phyloP scores from a whole-genome alignment of 495 filamentous ascomycete genomes.

The Penicillium odoratum region DNA sequence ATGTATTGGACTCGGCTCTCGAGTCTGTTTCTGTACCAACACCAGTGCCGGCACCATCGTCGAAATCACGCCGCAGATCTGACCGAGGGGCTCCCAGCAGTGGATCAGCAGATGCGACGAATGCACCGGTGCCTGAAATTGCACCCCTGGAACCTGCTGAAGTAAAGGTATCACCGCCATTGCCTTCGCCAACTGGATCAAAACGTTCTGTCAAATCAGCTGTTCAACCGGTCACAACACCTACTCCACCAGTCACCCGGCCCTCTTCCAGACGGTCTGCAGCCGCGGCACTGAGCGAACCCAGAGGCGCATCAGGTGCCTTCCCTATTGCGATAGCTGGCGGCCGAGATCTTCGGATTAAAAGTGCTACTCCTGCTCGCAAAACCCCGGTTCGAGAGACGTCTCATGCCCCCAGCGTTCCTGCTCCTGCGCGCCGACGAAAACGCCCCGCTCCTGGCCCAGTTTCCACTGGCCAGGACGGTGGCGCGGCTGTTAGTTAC shows the following conservation, averaged over 20 bases:
- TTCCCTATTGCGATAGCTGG: conserved; percentile 14
- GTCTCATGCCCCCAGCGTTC: conserved; percentile 47
- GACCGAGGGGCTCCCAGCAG: conserved; percentile 45
- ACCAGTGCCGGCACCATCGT: conserved; percentile 3
- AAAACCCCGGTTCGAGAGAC: conserved; percentile 55
- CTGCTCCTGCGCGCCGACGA: conserved; percentile 49
- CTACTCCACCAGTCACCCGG: conserved; percentile 39
- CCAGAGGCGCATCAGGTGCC: conserved; percentile 13
- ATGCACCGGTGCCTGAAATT: conserved; percentile 15
- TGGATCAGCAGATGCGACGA: conserved; percentile 27
- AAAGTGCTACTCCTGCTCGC: conserved; percentile 47
- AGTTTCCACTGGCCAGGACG: conserved; percentile 66
- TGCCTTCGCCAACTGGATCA: conserved; percentile 31
- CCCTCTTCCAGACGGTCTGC: conserved; percentile 49
- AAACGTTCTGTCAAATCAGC: conserved; percentile 26
- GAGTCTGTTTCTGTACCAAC: not conserved
- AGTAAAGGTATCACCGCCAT: conserved; percentile 24
- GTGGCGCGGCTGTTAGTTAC: conserved; percentile 72
- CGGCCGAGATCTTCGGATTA: conserved; percentile 46
- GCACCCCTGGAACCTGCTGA: conserved; percentile 16
- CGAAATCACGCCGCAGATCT: conserved; percentile 19
- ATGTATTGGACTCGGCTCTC: not conserved
- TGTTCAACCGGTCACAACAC: conserved; percentile 21
- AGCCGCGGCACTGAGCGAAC: conserved; percentile 38
- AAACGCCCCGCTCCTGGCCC: conserved; percentile 78